Base-by-base conservation (phyloP, 2,329 filamentous ascomycete species). In the Xylariaceae sp. region DNA sequence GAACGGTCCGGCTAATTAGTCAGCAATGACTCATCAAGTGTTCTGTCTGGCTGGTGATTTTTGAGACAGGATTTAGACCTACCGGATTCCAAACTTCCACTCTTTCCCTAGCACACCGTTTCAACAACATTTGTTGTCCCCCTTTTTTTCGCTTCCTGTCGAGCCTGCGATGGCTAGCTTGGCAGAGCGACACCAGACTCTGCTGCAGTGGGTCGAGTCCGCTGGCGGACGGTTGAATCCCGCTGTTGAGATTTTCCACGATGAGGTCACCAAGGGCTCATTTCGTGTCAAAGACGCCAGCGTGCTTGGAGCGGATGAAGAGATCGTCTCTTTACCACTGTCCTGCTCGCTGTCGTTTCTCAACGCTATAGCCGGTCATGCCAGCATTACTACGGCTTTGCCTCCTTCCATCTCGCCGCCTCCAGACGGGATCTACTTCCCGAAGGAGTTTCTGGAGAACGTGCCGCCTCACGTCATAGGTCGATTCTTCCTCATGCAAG, bases 401-500 rank as follows among this genome's bases (percentile, higher is more conserved):
- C 51, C 53, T 30, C 39, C 54, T 30, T 48, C 55, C 47, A 54
- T 59, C 46, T 6, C 30, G 37, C 31, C 34, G 4, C 50, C 55
- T 12, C 47, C 43, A 47, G 56, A 60, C 4, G 34, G 61, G 2
- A 34, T 48, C n/a, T 56, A 60, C 58, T 80, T 87, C 46, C 77
- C 81, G 0, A 47, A 60, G 0, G 64, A 65, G 1, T 83, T 88
- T 60, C 68, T 86, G 46, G 62, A 73, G 1, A 63, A 65, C 3
- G 68, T 77, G 1, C 77, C 79, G 1, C 77, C 82, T 0, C 80
- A 87, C 60, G 80, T 87, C 54, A 71, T 85, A 47, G 79, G 82
- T 6, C 79, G 85, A 3, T 86, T 89, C 69, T 86, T 88, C 59
- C 75, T 91, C 4, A 76, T 88, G 65, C 81, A 85, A 57, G 82